Percentiles rank a stretch among this genome's conserved stretches.
Evolutionary conservation across 2,329 filamentous ascomycete species (phyloP).

Genomic region (Sporothrix humicola): DNA sequence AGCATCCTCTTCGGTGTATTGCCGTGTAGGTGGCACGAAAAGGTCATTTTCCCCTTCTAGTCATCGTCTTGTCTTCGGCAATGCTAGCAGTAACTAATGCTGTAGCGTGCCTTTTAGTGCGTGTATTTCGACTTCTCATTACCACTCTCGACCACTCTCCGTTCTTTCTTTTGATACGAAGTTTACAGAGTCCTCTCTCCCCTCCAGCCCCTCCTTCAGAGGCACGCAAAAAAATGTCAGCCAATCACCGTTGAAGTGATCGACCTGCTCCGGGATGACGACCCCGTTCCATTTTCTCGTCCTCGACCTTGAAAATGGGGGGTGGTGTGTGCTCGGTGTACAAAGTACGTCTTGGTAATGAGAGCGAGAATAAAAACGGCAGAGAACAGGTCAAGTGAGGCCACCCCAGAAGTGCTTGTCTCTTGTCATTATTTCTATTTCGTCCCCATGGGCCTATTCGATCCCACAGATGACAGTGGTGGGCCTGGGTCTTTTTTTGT

Average conservation of each 20-base stretch:
- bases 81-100: constrained; percentile 16
- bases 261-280: not conserved
- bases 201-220: not conserved
- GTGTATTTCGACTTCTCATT: not conserved
- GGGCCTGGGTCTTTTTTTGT: not conserved
- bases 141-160: constrained; percentile 6
- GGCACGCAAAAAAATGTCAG: not conserved
- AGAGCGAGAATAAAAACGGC: not conserved
- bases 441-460: constrained; percentile 20
- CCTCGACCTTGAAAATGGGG: not conserved
- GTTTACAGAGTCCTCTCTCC: not conserved
- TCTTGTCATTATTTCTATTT: constrained; percentile 14
- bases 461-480: constrained; percentile 17
- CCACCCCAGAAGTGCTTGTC: not conserved
- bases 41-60: constrained; percentile 2
- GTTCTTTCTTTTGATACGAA: not conserved
- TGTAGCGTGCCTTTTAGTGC: constrained; percentile 11
- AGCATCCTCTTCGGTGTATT: not conserved
- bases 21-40: not conserved
- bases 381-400: not conserved
- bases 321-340: constrained; percentile 22
- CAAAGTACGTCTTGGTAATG: not conserved
- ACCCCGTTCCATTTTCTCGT: not conserved
- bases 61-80: constrained; percentile 4
- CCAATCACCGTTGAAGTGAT: constrained; percentile 8